A percentile compares a stretch with the other conserved stretches of the same genome.
Evolutionary conservation across 768 basidiomycete species (phyloP).

Genomic region (Lactarius psammicola): DNA sequence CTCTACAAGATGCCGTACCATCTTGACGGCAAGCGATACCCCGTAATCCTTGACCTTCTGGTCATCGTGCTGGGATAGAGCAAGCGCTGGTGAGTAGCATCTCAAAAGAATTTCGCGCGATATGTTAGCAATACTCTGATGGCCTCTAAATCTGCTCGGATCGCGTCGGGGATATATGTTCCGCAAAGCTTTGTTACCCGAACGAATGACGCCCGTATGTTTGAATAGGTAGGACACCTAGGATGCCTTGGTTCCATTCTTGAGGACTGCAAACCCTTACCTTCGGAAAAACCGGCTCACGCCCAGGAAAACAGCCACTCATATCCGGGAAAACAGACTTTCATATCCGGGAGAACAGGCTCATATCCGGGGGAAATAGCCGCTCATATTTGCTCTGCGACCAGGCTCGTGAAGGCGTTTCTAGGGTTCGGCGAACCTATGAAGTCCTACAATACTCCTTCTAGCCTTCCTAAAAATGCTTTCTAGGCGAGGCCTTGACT

Average conservation of each 20-base stretch:
- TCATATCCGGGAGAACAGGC: too few species aligned
- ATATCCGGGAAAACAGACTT: too few species aligned
- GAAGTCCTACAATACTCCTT: too few species aligned
- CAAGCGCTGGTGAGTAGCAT: not conserved
- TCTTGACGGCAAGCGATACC: slow-evolving; percentile 77
- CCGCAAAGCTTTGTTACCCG: slow-evolving; percentile 89
- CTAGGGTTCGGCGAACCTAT: too few species aligned
- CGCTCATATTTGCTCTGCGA: too few species aligned
- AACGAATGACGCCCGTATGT: slow-evolving; percentile 91
- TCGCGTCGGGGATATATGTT: slow-evolving; percentile 63
- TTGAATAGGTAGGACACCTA: slow-evolving; percentile 97
- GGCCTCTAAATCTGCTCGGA: slow-evolving; percentile 64
- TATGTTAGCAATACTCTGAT: slow-evolving; percentile 59
- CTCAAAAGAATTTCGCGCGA: not conserved
- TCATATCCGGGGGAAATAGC: too few species aligned
- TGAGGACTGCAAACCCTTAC: too few species aligned
- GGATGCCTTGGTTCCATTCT: slow-evolving; percentile 46
- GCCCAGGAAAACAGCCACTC: too few species aligned
- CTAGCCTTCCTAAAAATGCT: too few species aligned
- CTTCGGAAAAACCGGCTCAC: too few species aligned
- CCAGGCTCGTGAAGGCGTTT: too few species aligned
- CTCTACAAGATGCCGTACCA: slow-evolving; percentile 60
- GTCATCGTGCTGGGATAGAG: slow-evolving; percentile 74
- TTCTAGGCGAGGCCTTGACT: too few species aligned
- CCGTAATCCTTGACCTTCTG: slow-evolving; percentile 93